Conservation (phyloP, 495 filamentous ascomycete species). For the Bacidia rubella region DNA sequence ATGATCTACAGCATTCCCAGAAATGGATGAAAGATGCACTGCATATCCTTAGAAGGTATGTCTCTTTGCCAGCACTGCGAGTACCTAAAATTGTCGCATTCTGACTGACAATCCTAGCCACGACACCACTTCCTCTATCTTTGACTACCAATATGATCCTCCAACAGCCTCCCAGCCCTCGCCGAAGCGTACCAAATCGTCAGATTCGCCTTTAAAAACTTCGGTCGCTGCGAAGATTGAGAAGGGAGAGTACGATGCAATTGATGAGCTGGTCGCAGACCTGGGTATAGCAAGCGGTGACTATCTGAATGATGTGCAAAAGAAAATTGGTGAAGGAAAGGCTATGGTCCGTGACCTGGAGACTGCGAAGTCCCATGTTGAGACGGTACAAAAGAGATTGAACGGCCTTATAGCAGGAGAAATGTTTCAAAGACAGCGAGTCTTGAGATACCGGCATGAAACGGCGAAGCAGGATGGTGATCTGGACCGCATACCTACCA, state of each 20-base stretch:
- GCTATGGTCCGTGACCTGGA: slow-evolving; percentile 10
- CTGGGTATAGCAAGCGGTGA: slow-evolving; percentile 35
- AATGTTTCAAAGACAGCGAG: slow-evolving; percentile 24
- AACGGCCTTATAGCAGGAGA: slow-evolving; percentile 32
- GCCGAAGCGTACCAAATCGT: slow-evolving; percentile 36
- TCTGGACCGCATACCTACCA: neutral
- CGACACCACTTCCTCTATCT: slow-evolving; percentile 16
- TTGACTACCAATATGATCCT: slow-evolving; percentile 10
- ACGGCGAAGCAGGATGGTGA: neutral
- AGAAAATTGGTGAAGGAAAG: slow-evolving; percentile 20
- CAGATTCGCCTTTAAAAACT: slow-evolving; percentile 26
- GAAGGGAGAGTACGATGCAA: slow-evolving; percentile 29
- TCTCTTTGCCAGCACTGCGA: neutral
- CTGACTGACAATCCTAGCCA: slow-evolving; percentile 7
- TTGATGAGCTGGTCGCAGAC: slow-evolving; percentile 37
- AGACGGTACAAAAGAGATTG: slow-evolving; percentile 36
- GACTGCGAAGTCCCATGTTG: slow-evolving; percentile 22
- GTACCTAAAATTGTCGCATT: neutral
- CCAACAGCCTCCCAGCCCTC: slow-evolving; percentile 1
- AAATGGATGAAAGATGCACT: slow-evolving; percentile 15
- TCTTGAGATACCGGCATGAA: neutral
- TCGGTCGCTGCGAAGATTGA: slow-evolving; percentile 31
- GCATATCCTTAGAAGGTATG: slow-evolving; percentile 15
- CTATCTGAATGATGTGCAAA: slow-evolving; percentile 32
- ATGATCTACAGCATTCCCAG: slow-evolving; percentile 7